These are phyloP conservation scores for Suhomyces kilbournensis DNA, from an alignment of 805 yeast genomes.

Conservation along the genomic window DNA sequence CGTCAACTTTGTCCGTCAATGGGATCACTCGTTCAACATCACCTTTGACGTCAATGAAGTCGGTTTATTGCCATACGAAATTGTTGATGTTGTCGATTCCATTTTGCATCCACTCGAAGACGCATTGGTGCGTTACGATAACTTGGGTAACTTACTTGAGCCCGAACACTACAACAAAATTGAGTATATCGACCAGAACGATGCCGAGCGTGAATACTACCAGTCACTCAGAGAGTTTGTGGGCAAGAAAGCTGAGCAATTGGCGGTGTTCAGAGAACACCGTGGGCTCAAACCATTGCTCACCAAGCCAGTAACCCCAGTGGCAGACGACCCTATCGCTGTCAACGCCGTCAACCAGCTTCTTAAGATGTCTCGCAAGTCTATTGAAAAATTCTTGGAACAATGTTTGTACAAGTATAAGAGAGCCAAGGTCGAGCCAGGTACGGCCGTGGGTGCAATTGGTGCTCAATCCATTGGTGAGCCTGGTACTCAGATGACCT, in stretches of 20 bases:
- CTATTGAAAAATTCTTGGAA: slow-evolving; percentile 64
- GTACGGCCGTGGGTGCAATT: slow-evolving; percentile 98
- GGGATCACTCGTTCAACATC: slow-evolving; percentile 86
- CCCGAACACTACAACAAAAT: slow-evolving; percentile 46
- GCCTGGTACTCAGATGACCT: slow-evolving; percentile 99
- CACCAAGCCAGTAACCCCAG: slow-evolving; percentile 33
- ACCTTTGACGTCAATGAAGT: slow-evolving; percentile 56
- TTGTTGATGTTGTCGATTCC: slow-evolving; percentile 51
- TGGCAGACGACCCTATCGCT: slow-evolving; percentile 25
- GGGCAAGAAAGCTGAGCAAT: slow-evolving; percentile 48
- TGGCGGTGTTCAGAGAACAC: slow-evolving; percentile 56
- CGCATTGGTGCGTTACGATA: slow-evolving; percentile 64
- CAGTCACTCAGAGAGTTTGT: slow-evolving; percentile 69
- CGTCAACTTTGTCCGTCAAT: slow-evolving; percentile 86
- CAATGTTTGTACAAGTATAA: slow-evolving; percentile 80
- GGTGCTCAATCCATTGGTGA: slow-evolving; percentile 99
- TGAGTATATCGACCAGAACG: slow-evolving; percentile 76
- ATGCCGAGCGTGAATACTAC: slow-evolving; percentile 85
- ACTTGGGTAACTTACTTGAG: slow-evolving; percentile 55
- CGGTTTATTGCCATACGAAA: slow-evolving; percentile 69
- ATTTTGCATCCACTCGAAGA: slow-evolving; percentile 61
- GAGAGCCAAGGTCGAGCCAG: slow-evolving; percentile 94
- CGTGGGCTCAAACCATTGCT: slow-evolving; percentile 49
- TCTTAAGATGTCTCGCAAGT: slow-evolving; percentile 58
- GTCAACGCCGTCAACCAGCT: slow-evolving; percentile 58